Evolutionary conservation across 768 basidiomycete genomes (phyloP).

Genomic region (Suillus cothurnatus): DNA sequence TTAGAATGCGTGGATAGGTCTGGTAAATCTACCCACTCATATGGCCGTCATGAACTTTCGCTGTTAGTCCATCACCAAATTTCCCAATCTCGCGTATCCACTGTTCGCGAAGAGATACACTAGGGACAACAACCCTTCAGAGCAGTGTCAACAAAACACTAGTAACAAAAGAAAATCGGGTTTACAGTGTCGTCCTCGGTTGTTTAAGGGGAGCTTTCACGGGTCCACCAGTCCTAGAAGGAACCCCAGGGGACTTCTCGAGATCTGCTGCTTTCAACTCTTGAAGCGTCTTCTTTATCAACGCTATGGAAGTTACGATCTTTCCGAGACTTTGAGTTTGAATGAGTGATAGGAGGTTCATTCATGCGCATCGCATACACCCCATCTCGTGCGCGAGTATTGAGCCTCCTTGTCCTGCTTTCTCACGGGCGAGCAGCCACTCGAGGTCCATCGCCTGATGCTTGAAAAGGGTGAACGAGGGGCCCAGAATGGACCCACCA

Average conservation of each 20-base stretch:
- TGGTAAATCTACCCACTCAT: neutral
- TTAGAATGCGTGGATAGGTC: neutral
- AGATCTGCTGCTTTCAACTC: neutral
- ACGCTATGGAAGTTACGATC: neutral
- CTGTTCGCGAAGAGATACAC: neutral
- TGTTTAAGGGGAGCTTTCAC: neutral
- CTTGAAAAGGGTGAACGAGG: neutral
- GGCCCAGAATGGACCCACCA: neutral
- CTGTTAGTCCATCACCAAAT: neutral
- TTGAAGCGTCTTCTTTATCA: neutral
- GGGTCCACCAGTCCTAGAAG: neutral
- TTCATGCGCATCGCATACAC: neutral
- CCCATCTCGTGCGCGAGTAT: conserved; percentile 2
- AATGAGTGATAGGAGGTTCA: neutral
- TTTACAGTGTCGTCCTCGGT: neutral
- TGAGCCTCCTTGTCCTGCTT: neutral
- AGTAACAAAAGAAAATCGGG: neutral
- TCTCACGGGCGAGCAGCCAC: neutral
- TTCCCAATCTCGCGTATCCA: neutral
- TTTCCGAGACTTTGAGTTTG: conserved; percentile 1
- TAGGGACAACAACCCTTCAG: neutral
- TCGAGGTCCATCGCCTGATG: conserved; percentile 6
- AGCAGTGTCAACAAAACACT: neutral
- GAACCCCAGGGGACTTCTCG: neutral
- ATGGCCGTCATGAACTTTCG: neutral